Base-by-base conservation (phyloP, 2,329 filamentous ascomycete species). In the Didymella glomerata region DNA sequence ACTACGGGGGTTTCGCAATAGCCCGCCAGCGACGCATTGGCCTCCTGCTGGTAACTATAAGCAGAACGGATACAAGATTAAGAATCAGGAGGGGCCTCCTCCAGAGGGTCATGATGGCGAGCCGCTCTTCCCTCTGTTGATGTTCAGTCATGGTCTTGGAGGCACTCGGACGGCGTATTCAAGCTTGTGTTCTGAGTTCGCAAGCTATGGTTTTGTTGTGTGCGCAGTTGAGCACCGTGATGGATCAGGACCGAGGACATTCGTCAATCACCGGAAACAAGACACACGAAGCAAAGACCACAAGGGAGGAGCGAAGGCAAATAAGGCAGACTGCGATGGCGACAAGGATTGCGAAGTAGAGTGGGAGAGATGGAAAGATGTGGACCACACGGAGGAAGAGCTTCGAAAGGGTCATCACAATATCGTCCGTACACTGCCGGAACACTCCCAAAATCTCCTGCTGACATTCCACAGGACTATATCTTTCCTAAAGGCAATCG, bases 71-170 rank as follows among this genome's bases (percentile, higher is more conserved):
- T 72, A 74, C 36, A 74, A 77, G 38, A 77, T 78, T 8, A 81
- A 81, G 62, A 78, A 79, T 25, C 67, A 76, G 36, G 69, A 71
- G 18, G 81, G 82, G 1, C 59, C 67, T 5, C 78, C 78, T 25
- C 79, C 77, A 1, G 61, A 69, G 44, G 76, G 71, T 6, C 63
- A 66, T 28, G 48, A 63, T 14, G 53, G 67, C 2, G 69, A 75
- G 58, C 84, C 85, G 0, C 79, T 62, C 4, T 90, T 89, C 59
- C 87, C 88, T 1, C 76, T 89, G 22, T 79, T 90, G 32, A 79
- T 90, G 22, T 90, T 90, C 72, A 88, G 85, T 66, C 88, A 90
- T 72, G 88, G 88, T 0, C 75, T 90, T 6, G 86, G 87, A 5
- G 87, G 86, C 0, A 88, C 85, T 2, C 77, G 86, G 46, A 88